These are phyloP conservation scores for Crithidia expoeki DNA, from an alignment of 208 protist species.

Conservation along the genomic window DNA sequence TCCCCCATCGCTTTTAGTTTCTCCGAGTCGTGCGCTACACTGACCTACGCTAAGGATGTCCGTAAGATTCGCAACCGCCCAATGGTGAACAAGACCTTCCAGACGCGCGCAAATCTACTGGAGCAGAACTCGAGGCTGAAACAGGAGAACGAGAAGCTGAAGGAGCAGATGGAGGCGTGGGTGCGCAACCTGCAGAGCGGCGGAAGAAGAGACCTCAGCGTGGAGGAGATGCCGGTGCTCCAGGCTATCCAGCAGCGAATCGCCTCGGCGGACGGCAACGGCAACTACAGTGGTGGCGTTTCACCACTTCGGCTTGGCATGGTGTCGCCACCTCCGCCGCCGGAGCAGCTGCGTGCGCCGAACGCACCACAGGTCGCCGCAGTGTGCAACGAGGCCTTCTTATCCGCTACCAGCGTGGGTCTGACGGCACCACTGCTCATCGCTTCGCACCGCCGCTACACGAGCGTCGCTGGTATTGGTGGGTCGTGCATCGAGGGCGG, in stretches of 20 bases:
- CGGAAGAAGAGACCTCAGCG: background rate
- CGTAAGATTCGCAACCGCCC: conserved; percentile 88
- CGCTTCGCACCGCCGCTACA: conserved; percentile 57
- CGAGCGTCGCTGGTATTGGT: conserved; percentile 60
- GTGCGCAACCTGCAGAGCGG: conserved; percentile 28
- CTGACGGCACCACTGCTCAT: conserved; percentile 58
- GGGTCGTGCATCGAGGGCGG: conserved; percentile 62
- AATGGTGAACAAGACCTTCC: conserved; percentile 89
- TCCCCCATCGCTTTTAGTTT: conserved; percentile 75
- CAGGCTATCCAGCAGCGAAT: conserved; percentile 7
- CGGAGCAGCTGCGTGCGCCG: conserved; percentile 11
- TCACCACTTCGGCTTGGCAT: background rate
- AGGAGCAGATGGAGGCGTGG: conserved; percentile 64
- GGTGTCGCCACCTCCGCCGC: conserved; percentile 2
- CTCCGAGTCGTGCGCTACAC: conserved; percentile 73
- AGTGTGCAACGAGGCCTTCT: conserved; percentile 37
- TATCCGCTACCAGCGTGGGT: conserved; percentile 32
- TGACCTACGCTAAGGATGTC: conserved; percentile 71
- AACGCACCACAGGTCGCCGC: background rate
- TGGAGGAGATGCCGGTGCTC: conserved; percentile 7
- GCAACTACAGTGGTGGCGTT: background rate
- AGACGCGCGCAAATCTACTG: conserved; percentile 86
- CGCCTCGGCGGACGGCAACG: background rate
- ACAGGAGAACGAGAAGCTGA: conserved; percentile 65
- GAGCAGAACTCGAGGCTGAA: conserved; percentile 68